These are phyloP conservation scores for Apiospora pterosperma DNA, from an alignment of 2,329 filamentous ascomycete species.

Conservation along the genomic window DNA sequence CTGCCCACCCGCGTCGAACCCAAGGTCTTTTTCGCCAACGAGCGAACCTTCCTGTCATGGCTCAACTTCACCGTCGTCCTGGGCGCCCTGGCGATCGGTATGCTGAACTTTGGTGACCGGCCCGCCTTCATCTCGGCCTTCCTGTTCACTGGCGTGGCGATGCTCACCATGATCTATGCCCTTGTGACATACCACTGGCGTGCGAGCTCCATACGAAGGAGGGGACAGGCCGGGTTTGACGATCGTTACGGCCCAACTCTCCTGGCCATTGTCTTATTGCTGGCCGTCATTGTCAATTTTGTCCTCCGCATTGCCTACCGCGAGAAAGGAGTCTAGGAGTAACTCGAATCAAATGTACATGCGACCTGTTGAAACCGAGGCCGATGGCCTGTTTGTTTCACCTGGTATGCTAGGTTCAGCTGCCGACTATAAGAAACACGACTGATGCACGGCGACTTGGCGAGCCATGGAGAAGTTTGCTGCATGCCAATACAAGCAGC, in stretches of 20 bases:
- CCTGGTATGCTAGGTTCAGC: not conserved
- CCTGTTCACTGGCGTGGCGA: constrained; percentile 89
- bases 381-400: not conserved
- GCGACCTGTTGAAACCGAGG: not conserved
- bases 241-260: constrained; percentile 93
- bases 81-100: constrained; percentile 90
- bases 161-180: constrained; percentile 94
- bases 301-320: constrained; percentile 67
- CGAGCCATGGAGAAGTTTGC: not conserved
- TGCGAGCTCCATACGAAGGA: constrained; percentile 83
- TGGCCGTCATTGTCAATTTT: constrained; percentile 95
- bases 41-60: constrained; percentile 98
- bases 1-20: constrained; percentile 97
- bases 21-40: constrained; percentile 99
- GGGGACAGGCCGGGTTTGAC: constrained; percentile 94
- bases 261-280: constrained; percentile 77
- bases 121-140: constrained; percentile 92
- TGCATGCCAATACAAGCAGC: not conserved
- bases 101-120: constrained; percentile 96
- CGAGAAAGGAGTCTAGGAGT: constrained; percentile 13
- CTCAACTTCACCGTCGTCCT: constrained; percentile 99
- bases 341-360: not conserved
- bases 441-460: not conserved
- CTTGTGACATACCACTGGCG: constrained; percentile 96
- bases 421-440: not conserved